Base-by-base conservation (phyloP, 2,329 filamentous ascomycete genomes). In the Raffaelea ambrosiae region DNA sequence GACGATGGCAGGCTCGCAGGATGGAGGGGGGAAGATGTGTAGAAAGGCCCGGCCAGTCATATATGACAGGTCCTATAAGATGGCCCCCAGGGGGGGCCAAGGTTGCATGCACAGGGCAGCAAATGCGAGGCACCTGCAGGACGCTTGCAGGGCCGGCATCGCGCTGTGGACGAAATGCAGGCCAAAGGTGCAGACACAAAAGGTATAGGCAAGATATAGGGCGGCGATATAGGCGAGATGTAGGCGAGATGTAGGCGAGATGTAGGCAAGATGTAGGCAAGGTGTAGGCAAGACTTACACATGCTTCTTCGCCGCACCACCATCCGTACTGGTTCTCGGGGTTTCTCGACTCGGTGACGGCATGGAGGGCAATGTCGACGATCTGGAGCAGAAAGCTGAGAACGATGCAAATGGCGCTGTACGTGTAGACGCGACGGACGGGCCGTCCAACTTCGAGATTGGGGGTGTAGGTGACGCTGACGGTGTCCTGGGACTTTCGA, bases 371-470 rank as follows among this genome's bases (percentile, higher is more conserved):
- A 62, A 90, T 81, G 57, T 85, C 79, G 46, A 75, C 73, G 44
- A 84, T 83, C 66, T 88, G 89, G 53, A 73, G 86, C 47, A 90
- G 66, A 59, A 95, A 89, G 29, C 86, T 86, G 54, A 85, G 62
- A 45, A 90, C 76, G 18, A 89, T 70, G n/a, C 76, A 74, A 26
- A 81, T 73, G 38, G 86, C 83, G 19, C 91, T 67, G 72, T 81
- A 88, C 60, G 84, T 80, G 65, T 95, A 95, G 43, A 87, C 69
- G 35, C 79, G 71, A 63, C 86, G 88, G 55, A 81, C 73, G 42
- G 73, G 70, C n/a, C 71, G 75, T 52, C 82, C 83, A 63, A 88
- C 81, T 55, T 80, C 74, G 23, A 35, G 16, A 8, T 54, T 47
- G 21, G 43, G 33, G 2, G 47, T 36, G 22, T 48, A 52, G 3